phyloP scores from a whole-genome alignment of 768 basidiomycete species.

The Thelephora ganbajun region DNA sequence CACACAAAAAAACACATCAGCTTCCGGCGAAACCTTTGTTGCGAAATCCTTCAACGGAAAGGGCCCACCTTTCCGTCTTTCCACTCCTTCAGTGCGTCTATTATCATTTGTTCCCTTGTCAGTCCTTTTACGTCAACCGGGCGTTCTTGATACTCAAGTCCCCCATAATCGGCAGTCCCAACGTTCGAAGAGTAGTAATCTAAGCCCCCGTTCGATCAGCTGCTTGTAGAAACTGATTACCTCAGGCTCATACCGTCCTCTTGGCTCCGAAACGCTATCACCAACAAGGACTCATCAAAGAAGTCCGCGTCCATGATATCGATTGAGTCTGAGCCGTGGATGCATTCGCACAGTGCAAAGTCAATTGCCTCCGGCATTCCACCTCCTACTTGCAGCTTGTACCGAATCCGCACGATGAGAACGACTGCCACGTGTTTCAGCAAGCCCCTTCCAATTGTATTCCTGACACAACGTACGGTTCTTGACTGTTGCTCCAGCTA shows the following conservation, averaged over 20 bases:
- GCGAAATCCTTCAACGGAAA: too few relatives aligned
- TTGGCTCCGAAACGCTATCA: slow-evolving; percentile 46
- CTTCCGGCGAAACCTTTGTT: slow-evolving; percentile 1
- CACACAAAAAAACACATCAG: slow-evolving; percentile 1
- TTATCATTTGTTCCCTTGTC: slow-evolving; percentile 56
- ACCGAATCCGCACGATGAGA: slow-evolving; percentile 40
- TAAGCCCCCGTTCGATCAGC: too few relatives aligned
- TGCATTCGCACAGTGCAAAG: slow-evolving; percentile 40
- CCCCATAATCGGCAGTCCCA: slow-evolving; percentile 48
- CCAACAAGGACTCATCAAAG: slow-evolving; percentile 61
- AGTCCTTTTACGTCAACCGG: slow-evolving; percentile 29
- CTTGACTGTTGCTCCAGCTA: not conserved
- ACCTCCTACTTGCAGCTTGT: slow-evolving; percentile 25
- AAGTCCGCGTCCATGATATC: slow-evolving; percentile 58
- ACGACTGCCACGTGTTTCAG: slow-evolving; percentile 16
- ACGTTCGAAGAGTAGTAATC: slow-evolving; percentile 27
- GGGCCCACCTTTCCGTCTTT: slow-evolving; percentile 48
- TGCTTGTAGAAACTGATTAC: slow-evolving; percentile 24
- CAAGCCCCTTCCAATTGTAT: too few relatives aligned
- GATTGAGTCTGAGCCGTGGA: slow-evolving; percentile 23
- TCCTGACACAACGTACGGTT: too few relatives aligned
- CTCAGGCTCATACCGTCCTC: not conserved
- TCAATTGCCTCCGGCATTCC: slow-evolving; percentile 25
- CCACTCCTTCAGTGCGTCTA: slow-evolving; percentile 38
- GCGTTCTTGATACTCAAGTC: slow-evolving; percentile 32